Conservation (phyloP, 2,329 filamentous ascomycete genomes). For the Ophiosphaerella korrae region DNA sequence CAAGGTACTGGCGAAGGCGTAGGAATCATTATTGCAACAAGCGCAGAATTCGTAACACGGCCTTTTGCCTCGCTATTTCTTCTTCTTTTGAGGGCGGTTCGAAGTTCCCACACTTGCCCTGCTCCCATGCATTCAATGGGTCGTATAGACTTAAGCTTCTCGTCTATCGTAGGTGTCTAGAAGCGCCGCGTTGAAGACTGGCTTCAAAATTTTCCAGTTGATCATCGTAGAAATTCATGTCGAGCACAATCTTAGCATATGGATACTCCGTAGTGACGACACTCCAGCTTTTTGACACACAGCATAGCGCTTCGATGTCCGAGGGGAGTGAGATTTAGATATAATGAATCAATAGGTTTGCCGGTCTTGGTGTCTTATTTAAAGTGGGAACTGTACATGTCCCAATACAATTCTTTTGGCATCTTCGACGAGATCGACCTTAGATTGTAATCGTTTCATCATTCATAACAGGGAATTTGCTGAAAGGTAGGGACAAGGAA, state of each 20-base stretch:
- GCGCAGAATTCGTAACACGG: slow-evolving; percentile 2
- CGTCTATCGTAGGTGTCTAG: slow-evolving; percentile 3
- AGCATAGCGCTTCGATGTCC: slow-evolving; percentile 9
- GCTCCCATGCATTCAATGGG: neutral
- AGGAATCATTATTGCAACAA: neutral
- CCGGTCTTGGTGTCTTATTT: neutral
- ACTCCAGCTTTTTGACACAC: slow-evolving; percentile 7
- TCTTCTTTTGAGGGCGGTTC: neutral
- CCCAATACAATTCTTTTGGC: slow-evolving; percentile 4
- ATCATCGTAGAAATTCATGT: neutral
- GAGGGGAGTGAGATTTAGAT: slow-evolving; percentile 5
- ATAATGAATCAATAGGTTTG: neutral
- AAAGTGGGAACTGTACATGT: neutral
- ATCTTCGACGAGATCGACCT: slow-evolving; percentile 2
- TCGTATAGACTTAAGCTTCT: slow-evolving; percentile 8
- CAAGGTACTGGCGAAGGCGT: too few relatives aligned
- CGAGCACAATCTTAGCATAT: slow-evolving; percentile 9
- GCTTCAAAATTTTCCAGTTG: slow-evolving; percentile 3
- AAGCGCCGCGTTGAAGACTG: slow-evolving; percentile 7
- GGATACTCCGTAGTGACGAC: slow-evolving; percentile 3
- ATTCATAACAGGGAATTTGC: neutral
- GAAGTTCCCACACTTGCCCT: neutral
- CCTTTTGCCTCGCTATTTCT: neutral
- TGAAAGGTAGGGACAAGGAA: neutral
- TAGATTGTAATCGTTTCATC: neutral